A percentile compares a stretch with the other conserved stretches of the same genome.
Conservation (phyloP, 371 early-diverging fungal species). For the Mortierella sp. region DNA sequence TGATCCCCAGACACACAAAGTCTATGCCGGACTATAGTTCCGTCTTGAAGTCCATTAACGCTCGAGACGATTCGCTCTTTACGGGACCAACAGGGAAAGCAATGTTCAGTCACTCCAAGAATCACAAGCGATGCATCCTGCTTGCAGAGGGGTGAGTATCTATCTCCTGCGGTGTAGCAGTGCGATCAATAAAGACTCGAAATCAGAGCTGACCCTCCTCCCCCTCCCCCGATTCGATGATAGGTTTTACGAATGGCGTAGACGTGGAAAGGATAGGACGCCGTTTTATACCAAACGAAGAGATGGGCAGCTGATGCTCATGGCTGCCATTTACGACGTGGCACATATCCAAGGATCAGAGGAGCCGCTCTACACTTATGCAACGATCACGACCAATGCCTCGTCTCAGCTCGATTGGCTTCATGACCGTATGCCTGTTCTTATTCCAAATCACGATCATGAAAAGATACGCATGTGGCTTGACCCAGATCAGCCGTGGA, state of each 20-base stretch:
- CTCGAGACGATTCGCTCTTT: slow-evolving; percentile 71
- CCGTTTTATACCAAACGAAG: slow-evolving; percentile 69
- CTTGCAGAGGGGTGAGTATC: slow-evolving; percentile 69
- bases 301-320: slow-evolving; percentile 68
- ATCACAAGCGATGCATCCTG: slow-evolving; percentile 72
- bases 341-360: slow-evolving; percentile 52
- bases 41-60: slow-evolving; percentile 69
- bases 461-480: slow-evolving; percentile 67
- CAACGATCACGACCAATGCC: slow-evolving; percentile 70
- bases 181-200: too few relatives aligned
- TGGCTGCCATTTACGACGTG: slow-evolving; percentile 70
- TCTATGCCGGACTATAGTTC: slow-evolving; percentile 57
- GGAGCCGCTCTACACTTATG: slow-evolving; percentile 60
- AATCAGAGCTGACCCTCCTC: too few relatives aligned
- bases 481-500: slow-evolving; percentile 59
- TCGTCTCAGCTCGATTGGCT: slow-evolving; percentile 62
- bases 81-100: slow-evolving; percentile 53
- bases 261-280: slow-evolving; percentile 60
- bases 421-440: slow-evolving; percentile 81
- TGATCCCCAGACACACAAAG: slow-evolving; percentile 67
- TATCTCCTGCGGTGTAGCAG: background rate
- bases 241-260: slow-evolving; percentile 83
- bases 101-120: slow-evolving; percentile 67
- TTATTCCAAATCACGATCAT: slow-evolving; percentile 61
- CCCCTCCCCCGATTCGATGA: too few relatives aligned